A percentile compares a stretch with the other conserved stretches of the same genome.
Conservation (phyloP, 192 early-diverging fungal genomes). For the Lobosporangium transversale region DNA sequence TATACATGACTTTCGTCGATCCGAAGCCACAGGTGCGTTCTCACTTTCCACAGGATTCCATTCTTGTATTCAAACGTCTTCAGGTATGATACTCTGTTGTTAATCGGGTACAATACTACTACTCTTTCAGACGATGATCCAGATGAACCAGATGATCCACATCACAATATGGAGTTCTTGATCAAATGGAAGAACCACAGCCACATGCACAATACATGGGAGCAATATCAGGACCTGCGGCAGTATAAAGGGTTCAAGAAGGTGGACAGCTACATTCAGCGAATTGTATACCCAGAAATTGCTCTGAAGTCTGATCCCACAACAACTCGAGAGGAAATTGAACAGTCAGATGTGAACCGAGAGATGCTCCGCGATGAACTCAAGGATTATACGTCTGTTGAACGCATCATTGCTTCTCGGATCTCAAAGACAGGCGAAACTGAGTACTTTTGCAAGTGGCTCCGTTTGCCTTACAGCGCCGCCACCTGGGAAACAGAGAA, state of each 20-base stretch:
- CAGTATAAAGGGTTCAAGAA: constrained; percentile 88
- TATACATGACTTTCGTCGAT: constrained; percentile 60
- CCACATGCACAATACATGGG: constrained; percentile 94
- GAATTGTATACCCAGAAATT: constrained; percentile 70
- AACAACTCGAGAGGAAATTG: constrained; percentile 87
- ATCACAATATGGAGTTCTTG: constrained; percentile 78
- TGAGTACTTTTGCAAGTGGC: constrained; percentile 97
- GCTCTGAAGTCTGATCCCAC: constrained; percentile 49
- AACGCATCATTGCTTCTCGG: constrained; percentile 85
- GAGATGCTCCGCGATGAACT: constrained; percentile 84
- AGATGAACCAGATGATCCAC: constrained; percentile 55
- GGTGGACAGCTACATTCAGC: constrained; percentile 85
- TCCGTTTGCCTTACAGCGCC: constrained; percentile 85
- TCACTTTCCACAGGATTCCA: neutral
- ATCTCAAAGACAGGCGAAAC: constrained; percentile 58
- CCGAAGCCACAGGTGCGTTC: constrained; percentile 39
- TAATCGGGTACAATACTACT: neutral
- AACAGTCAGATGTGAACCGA: constrained; percentile 84
- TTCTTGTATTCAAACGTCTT: neutral
- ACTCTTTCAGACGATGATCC: constrained; percentile 17
- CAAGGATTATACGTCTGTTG: constrained; percentile 87
- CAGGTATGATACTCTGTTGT: neutral
- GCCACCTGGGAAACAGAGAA: constrained; percentile 91
- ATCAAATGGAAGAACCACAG: constrained; percentile 96
- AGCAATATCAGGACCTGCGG: constrained; percentile 70